A percentile compares a stretch with the other conserved stretches of the same genome.
Conservation (phyloP, 202 grass and related monocot genomes). For the Cymbopogon flexuosus region DNA sequence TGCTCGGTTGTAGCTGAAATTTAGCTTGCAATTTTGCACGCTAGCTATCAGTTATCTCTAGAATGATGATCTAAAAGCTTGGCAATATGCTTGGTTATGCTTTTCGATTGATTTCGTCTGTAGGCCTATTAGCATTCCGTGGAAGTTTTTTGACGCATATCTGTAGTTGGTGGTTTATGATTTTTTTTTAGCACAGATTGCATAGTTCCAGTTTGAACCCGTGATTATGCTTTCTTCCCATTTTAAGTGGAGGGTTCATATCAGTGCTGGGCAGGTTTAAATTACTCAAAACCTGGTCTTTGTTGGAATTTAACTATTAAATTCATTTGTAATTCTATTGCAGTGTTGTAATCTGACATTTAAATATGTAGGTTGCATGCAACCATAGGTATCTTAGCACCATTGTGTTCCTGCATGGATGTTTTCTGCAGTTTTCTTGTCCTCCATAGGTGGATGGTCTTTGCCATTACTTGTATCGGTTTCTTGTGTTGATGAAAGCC, state of each 20-base stretch:
- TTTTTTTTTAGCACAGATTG: background rate
- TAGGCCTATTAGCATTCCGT: no score
- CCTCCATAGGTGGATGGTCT: background rate
- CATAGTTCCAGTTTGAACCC: background rate
- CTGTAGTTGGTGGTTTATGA: background rate
- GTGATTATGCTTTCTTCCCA: background rate
- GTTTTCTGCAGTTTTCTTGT: background rate
- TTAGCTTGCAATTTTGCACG: constrained; percentile 1
- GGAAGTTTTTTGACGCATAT: background rate
- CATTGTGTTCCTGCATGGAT: background rate
- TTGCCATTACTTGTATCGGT: background rate
- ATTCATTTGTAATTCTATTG: background rate
- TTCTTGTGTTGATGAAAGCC: background rate
- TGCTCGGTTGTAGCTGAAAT: background rate
- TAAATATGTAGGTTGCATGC: background rate
- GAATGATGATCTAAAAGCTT: background rate
- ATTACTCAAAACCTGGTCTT: background rate
- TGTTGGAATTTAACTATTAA: background rate
- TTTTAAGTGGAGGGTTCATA: background rate
- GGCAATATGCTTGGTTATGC: background rate
- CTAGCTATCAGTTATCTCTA: background rate
- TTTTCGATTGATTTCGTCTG: background rate
- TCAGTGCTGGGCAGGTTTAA: background rate
- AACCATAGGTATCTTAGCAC: background rate
- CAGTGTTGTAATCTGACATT: background rate